Evolutionary conservation across 129 eudicot species (phyloP), one percentile per base, ranked within the genome.

Genomic region (Lactuca saligna): DNA sequence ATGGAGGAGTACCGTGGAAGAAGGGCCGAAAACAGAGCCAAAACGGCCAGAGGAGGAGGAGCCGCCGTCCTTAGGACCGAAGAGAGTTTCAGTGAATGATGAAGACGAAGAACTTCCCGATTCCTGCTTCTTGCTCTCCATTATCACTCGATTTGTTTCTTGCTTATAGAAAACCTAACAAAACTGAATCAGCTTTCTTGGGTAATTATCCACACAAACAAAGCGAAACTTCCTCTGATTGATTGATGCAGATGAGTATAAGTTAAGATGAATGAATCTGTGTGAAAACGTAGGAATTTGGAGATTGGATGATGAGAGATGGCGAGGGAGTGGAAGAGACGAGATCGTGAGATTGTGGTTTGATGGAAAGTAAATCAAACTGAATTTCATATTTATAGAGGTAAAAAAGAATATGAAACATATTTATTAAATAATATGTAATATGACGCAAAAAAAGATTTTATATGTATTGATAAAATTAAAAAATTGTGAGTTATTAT

Each of bases 21-120:
- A 44, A 46, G 91, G 91, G 16, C 91, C 95, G 71, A 90, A 90
- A 65, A 84, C 85, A 13, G 91, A 78, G 61, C 75, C 86, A 55
- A 90, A 90, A 48, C 66, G 60, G 31, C 81, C 74, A n/a, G 86
- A 33, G 66, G 93, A 69, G 29, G 29, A 51, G 65, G 25, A 12
- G 10, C 58, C 17, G 3, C 78, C 35, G 41, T 82, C 86, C 66
- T 87, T 84, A 29, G 95, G 97, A 58, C 95, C 91, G 66, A 90
- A 90, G 7, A 90, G 91, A 64, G 81, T 87, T 59, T 53, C 69
- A 33, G 95, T 65, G 64, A 83, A 79, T 54, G 87, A 82, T 6
- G 97, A 84, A 59, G 88, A 65, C 3, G 86, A 72, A 7, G 83
- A 77, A 10, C 71, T 60, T 55, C 35, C 67, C 7, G 70, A 57